Evolutionary conservation across 2,329 filamentous ascomycete species (phyloP).

Genomic region (Neopestalotiopsis sp.): DNA sequence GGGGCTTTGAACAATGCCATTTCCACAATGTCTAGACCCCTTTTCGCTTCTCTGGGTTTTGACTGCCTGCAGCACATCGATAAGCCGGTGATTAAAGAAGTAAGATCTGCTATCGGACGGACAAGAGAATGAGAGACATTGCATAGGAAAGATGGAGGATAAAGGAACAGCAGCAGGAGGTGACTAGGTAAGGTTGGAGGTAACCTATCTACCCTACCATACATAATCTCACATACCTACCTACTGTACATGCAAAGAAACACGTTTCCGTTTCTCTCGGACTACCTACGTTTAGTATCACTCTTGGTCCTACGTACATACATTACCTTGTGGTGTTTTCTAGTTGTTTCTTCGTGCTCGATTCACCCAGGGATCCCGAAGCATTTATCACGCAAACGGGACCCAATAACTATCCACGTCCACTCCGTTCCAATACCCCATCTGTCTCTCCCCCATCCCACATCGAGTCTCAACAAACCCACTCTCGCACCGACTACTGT

Average conservation of each 20-base stretch:
- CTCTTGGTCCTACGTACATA: background rate
- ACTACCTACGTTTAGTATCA: background rate
- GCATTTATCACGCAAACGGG: background rate
- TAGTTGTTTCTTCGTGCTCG: background rate
- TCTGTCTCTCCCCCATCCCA: background rate
- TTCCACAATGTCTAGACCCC: background rate
- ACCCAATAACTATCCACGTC: background rate
- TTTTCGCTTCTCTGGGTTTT: background rate
- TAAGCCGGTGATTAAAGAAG: background rate
- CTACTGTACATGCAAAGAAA: background rate
- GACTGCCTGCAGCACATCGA: background rate
- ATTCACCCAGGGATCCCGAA: no score
- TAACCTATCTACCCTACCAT: background rate
- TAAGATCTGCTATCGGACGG: background rate
- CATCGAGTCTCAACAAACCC: background rate
- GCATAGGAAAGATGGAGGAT: background rate
- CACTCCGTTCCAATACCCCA: background rate
- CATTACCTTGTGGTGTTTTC: background rate
- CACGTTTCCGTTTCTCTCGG: background rate
- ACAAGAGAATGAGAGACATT: background rate
- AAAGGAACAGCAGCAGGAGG: background rate
- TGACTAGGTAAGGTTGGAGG: background rate
- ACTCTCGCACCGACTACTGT: background rate
- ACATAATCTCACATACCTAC: background rate
- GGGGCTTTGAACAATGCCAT: constrained; percentile 6